Percentiles rank a stretch among this genome's conserved stretches.
phyloP scores from a whole-genome alignment of 441 rosid genomes.

The Daphne laureola region DNA sequence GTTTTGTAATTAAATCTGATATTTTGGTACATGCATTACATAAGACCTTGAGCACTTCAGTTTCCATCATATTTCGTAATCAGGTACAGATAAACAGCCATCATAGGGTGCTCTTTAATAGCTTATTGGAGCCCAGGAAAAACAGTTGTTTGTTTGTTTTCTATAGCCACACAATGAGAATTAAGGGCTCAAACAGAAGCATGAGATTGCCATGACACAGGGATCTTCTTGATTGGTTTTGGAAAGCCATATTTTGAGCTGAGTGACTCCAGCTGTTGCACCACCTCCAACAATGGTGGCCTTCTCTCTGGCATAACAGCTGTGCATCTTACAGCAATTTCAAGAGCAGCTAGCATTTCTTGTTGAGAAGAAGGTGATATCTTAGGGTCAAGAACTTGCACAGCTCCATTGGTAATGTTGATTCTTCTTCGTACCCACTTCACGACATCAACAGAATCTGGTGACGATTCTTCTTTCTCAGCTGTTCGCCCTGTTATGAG shows the following conservation, averaged over 20 bases:
- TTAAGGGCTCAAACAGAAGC: conserved; percentile 27
- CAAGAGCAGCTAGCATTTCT: conserved; percentile 69
- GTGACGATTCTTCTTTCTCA: conserved; percentile 41
- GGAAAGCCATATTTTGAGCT: conserved; percentile 23
- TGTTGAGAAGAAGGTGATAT: conserved; percentile 39
- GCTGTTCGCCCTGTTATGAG: conserved; percentile 74
- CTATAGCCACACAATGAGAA: no score
- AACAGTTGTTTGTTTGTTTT: no score
- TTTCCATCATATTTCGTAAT: no score
- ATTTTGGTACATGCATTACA: no score
- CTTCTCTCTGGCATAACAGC: conserved; percentile 72
- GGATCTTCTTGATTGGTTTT: conserved; percentile 15
- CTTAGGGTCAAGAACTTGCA: conserved; percentile 64
- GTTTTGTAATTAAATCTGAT: no score
- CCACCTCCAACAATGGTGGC: conserved; percentile 62
- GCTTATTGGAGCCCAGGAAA: no score
- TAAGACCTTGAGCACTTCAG: no score
- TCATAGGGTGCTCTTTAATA: no score
- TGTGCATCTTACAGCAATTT: conserved; percentile 66
- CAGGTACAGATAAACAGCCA: no score
- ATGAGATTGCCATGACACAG: conserved; percentile 26
- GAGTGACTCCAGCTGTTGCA: conserved; percentile 48
- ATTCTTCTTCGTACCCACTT: conserved; percentile 86
- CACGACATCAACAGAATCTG: conserved; percentile 56
- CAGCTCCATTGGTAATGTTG: conserved; percentile 63